Conservation (phyloP, 2,329 filamentous ascomycete species). For the Sporothrix variecibatus region DNA sequence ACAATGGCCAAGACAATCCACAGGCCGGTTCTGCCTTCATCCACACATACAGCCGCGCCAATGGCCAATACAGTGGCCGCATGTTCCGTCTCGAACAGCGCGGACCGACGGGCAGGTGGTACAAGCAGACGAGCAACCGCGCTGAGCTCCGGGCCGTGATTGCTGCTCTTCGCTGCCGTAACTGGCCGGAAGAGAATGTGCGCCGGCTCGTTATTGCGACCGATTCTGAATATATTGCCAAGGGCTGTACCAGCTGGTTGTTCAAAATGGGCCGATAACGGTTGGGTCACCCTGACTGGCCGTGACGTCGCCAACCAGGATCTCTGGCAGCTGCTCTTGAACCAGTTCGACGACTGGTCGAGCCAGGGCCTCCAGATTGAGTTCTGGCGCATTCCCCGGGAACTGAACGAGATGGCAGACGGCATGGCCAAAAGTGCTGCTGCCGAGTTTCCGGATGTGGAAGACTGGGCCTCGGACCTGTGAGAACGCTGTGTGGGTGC, state of each 20-base stretch:
- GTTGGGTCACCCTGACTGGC: conserved; percentile 39
- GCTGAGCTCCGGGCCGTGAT: background rate
- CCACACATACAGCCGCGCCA: background rate
- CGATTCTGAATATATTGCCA: conserved; percentile 50
- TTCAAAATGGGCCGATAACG: conserved; percentile 43
- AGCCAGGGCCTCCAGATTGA: conserved; percentile 33
- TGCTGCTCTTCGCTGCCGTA: background rate
- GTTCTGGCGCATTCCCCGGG: conserved; percentile 35
- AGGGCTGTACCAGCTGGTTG: conserved; percentile 45
- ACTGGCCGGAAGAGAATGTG: background rate
- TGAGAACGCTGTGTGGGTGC: background rate
- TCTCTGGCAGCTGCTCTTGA: conserved; percentile 42
- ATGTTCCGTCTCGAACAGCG: background rate
- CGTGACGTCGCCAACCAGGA: conserved; percentile 44
- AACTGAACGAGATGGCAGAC: background rate
- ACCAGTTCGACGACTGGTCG: background rate
- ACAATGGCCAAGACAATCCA: background rate
- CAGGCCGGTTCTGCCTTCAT: background rate
- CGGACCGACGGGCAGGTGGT: background rate
- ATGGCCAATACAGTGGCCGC: background rate
- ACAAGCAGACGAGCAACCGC: background rate
- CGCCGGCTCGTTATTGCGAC: conserved; percentile 38
- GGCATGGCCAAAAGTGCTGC: background rate
- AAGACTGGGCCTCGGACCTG: background rate
- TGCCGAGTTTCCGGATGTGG: background rate